These are phyloP conservation scores for Annulohypoxylon maeteangense DNA, from an alignment of 495 filamentous ascomycete species.

Conservation along the genomic window DNA sequence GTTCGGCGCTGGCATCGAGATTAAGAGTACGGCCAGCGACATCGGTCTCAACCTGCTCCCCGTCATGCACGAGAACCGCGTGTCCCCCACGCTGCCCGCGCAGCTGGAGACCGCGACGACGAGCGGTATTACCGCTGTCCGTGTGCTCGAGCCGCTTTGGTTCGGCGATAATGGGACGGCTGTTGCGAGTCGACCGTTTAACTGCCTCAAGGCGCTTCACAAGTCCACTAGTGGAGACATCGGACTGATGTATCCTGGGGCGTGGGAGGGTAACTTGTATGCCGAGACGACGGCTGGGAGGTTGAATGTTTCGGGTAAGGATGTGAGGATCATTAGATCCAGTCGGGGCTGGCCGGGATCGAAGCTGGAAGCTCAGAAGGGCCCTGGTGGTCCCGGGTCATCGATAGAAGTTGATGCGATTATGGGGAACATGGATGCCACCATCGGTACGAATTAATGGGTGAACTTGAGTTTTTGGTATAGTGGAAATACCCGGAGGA, in stretches of 20 bases:
- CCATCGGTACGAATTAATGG: constrained; percentile 44
- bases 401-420: constrained; percentile 36
- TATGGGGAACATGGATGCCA: constrained; percentile 46
- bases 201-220: constrained; percentile 47
- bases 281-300: constrained; percentile 45
- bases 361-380: constrained; percentile 52
- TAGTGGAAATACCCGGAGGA: neutral
- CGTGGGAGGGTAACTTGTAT: constrained; percentile 55
- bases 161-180: constrained; percentile 9
- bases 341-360: constrained; percentile 47
- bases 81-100: neutral
- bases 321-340: constrained; percentile 47
- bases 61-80: constrained; percentile 40
- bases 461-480: neutral
- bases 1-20: constrained; percentile 36
- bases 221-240: constrained; percentile 51
- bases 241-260: constrained; percentile 47
- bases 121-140: constrained; percentile 47
- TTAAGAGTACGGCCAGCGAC: constrained; percentile 46
- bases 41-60: constrained; percentile 51
- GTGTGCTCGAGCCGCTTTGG: constrained; percentile 53
- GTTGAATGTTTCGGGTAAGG: constrained; percentile 47
- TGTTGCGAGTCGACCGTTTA: constrained; percentile 19
- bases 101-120: constrained; percentile 48
- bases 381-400: constrained; percentile 43